Evolutionary conservation across 257 asterid species (phyloP).

Genomic region (Solanum pimpinellifolium): DNA sequence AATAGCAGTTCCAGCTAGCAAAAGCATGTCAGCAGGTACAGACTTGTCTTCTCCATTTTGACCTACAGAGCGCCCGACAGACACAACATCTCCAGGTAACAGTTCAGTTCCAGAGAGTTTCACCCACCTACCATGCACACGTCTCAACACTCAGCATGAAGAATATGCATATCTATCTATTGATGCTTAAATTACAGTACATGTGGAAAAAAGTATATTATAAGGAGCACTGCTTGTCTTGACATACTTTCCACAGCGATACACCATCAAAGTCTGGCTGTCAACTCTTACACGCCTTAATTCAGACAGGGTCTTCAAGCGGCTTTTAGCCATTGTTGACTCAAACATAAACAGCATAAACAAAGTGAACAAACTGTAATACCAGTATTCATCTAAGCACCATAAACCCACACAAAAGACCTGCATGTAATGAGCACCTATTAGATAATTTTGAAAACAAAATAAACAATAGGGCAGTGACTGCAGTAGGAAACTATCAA

Average conservation of each 20-base stretch:
- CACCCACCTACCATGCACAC: conserved; percentile 58
- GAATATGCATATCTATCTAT: background rate
- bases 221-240: background rate
- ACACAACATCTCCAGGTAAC: conserved; percentile 92
- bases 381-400: conserved; percentile 98
- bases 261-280: conserved; percentile 74
- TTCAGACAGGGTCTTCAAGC: conserved; percentile 82
- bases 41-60: conserved; percentile 87
- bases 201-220: background rate
- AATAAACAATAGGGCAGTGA: background rate
- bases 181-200: background rate
- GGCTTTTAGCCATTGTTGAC: conserved; percentile 98
- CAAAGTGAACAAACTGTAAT: conserved; percentile 87
- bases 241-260: conserved; percentile 97
- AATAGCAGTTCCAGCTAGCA: conserved; percentile 94
- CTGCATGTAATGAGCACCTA: conserved; percentile 30
- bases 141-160: conserved; percentile 8
- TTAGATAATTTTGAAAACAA: background rate
- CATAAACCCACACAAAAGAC: conserved; percentile 97
- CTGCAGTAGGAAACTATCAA: background rate
- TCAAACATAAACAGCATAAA: conserved; percentile 98
- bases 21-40: conserved; percentile 97
- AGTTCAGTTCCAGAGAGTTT: conserved; percentile 90
- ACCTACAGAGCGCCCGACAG: conserved; percentile 89
- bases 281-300: conserved; percentile 97